Percentiles rank a stretch among this genome's conserved stretches.
Conservation (phyloP, 2,329 filamentous ascomycete genomes). For the Pestalotiopsis sp. region DNA sequence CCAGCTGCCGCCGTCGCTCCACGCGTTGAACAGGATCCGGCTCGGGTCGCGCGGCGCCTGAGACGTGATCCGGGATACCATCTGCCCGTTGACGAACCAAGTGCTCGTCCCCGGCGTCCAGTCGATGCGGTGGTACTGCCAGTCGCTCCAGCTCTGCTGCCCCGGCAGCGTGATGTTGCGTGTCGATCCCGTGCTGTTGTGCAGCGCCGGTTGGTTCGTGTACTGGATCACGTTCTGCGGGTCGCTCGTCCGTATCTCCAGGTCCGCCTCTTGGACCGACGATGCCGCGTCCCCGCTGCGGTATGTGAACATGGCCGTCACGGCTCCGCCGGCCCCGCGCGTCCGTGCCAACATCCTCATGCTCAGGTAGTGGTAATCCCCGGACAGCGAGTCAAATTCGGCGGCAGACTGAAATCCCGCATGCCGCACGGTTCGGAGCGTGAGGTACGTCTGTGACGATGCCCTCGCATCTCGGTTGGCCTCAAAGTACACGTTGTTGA, state of each 20-base stretch:
- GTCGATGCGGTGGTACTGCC: constrained; percentile 55
- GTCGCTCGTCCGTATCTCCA: constrained; percentile 44
- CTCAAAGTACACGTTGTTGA: constrained; percentile 50
- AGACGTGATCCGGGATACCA: constrained; percentile 48
- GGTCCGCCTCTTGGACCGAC: constrained; percentile 39
- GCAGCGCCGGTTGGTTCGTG: constrained; percentile 52
- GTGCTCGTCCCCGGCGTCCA: constrained; percentile 49
- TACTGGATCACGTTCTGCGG: constrained; percentile 42
- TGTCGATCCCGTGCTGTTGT: constrained; percentile 45
- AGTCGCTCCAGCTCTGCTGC: constrained; percentile 45
- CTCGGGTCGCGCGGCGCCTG: constrained; percentile 50
- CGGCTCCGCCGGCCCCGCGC: constrained; percentile 48
- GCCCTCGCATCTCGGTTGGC: constrained; percentile 36
- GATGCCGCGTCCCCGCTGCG: constrained; percentile 22
- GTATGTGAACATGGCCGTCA: constrained; percentile 59
- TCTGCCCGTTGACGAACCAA: constrained; percentile 52
- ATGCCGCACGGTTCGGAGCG: constrained; percentile 49
- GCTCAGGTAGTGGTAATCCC: constrained; percentile 42
- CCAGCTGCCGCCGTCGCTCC: constrained; percentile 56
- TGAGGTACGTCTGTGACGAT: constrained; percentile 47
- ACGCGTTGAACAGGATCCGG: constrained; percentile 53
- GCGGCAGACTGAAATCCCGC: constrained; percentile 48
- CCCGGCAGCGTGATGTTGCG: constrained; percentile 40
- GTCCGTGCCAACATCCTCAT: constrained; percentile 56
- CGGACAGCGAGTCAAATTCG: constrained; percentile 46